These are phyloP conservation scores for Tieghemostelium lacteum DNA, from an alignment of 78 protist species.

Conservation along the genomic window DNA sequence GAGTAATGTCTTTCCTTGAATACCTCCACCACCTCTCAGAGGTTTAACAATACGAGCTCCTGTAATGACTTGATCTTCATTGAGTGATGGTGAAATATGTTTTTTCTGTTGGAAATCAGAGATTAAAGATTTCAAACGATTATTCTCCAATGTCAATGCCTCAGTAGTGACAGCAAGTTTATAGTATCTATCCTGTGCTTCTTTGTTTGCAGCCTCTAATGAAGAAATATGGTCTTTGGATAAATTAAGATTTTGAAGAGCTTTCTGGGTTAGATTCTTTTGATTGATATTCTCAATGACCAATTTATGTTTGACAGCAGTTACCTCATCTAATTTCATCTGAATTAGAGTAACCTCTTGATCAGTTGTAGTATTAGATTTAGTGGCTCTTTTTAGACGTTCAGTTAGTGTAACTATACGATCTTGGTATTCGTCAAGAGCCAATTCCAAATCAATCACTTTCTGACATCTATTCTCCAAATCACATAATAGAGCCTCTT, in stretches of 20 bases:
- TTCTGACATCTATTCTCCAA: constrained; percentile 72
- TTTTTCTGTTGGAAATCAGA: background rate
- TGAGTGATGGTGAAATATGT: background rate
- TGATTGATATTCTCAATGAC: constrained; percentile 45
- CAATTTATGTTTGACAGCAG: constrained; percentile 58
- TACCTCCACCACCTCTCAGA: constrained; percentile 57
- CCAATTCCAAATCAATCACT: constrained; percentile 79
- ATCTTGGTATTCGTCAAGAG: constrained; percentile 58
- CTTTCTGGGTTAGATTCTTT: constrained; percentile 18
- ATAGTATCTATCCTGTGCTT: constrained; percentile 17
- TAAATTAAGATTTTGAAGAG: background rate
- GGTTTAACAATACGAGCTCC: constrained; percentile 68
- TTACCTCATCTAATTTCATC: constrained; percentile 55
- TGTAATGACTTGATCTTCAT: background rate
- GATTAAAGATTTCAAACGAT: background rate
- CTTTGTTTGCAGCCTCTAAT: constrained; percentile 26
- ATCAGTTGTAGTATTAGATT: background rate
- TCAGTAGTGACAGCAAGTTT: constrained; percentile 32
- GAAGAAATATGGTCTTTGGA: constrained; percentile 34
- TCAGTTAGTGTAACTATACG: constrained; percentile 36
- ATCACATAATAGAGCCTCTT: constrained; percentile 66
- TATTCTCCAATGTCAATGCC: background rate
- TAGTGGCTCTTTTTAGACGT: constrained; percentile 32
- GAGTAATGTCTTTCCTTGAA: background rate
- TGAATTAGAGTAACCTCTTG: constrained; percentile 19